A percentile compares a stretch with the other conserved stretches of the same genome.
These are phyloP conservation scores for Orbilia ellipsospora DNA, from an alignment of 2,329 filamentous ascomycete species.

Conservation along the genomic window DNA sequence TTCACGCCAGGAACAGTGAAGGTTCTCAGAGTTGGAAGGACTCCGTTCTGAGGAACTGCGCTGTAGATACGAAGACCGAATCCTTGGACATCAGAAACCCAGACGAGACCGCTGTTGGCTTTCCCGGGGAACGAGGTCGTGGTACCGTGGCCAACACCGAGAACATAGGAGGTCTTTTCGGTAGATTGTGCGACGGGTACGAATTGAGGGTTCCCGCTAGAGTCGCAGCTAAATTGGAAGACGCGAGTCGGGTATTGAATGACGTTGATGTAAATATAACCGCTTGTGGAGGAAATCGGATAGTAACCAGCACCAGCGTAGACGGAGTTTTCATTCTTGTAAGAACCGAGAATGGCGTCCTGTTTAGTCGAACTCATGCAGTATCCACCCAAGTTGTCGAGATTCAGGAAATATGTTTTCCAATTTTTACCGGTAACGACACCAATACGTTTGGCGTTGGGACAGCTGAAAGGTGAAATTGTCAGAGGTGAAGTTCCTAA, in stretches of 20 bases:
- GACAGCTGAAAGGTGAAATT: constrained; percentile 65
- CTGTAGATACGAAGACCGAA: constrained; percentile 68
- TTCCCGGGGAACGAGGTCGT: constrained; percentile 69
- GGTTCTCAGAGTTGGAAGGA: constrained; percentile 66
- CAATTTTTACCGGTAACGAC: constrained; percentile 67
- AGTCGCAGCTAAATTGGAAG: constrained; percentile 70
- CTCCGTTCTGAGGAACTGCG: constrained; percentile 66
- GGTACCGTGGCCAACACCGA: constrained; percentile 70
- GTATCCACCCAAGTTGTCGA: constrained; percentile 67
- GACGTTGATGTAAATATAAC: constrained; percentile 67
- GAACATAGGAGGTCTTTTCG: constrained; percentile 67
- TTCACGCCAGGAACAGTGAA: constrained; percentile 68
- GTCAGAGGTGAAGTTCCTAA: constrained; percentile 65
- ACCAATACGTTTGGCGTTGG: constrained; percentile 65
- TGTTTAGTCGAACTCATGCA: constrained; percentile 64
- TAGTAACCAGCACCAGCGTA: constrained; percentile 66
- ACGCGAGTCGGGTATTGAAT: constrained; percentile 69
- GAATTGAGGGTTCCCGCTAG: constrained; percentile 67
- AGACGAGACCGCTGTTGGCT: constrained; percentile 69
- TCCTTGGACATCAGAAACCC: constrained; percentile 70
- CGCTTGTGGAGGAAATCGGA: constrained; percentile 63
- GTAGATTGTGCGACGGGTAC: constrained; percentile 68
- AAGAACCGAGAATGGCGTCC: constrained; percentile 65
- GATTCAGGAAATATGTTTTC: constrained; percentile 67
- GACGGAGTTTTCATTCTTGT: constrained; percentile 66